Base-by-base conservation (phyloP, 441 rosid genomes). In the Sinapis alba region DNA sequence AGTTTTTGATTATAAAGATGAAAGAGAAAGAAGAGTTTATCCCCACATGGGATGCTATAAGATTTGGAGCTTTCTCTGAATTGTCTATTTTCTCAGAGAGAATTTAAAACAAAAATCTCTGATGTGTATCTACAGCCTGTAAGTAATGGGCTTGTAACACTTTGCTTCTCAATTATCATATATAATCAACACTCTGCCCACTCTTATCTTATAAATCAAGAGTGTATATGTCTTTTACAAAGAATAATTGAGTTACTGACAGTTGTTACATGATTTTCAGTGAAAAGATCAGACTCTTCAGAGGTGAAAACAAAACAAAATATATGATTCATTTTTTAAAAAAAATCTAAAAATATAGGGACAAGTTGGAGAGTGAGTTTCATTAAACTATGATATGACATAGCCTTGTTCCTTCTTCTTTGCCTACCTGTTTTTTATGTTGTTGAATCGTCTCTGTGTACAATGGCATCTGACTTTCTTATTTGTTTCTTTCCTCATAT, bases 1-100 rank as follows among this genome's bases (percentile, higher is more conserved):
- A 47, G 73, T 76, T 68, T 57, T 73, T 75, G 51, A 32, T 64
- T 73, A 68, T 75, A 74, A 58, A 81, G 79, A 79, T 53, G 65
- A 77, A 75, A 72, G 83, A 47, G 72, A 79, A 77, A 74, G 71
- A 77, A 66, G 67, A 41, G 43, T 58, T 71, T 61, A 77, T 73
- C 78, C 82, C 86, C 98, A 93, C 98, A 89, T 93, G 98, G 97
- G 89, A 59, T 86, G 90, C 86, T 86, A 73, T 82, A 84, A 83
- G 59, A 50, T 38, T 79, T 90, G 97, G 90, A 84, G 75, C 75
- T 84, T 80, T 75, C 83, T 73, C 78, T 56, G 85, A 83, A 32
- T 73, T 54, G 81, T 78, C 81, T 73, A 68, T 68, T 78, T 73
- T 78, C 77, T 73, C 81, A 73, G 71, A 78, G 75, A 78, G 74